phyloP scores from a whole-genome alignment of 768 basidiomycete genomes.

The Mycena chlorophos region DNA sequence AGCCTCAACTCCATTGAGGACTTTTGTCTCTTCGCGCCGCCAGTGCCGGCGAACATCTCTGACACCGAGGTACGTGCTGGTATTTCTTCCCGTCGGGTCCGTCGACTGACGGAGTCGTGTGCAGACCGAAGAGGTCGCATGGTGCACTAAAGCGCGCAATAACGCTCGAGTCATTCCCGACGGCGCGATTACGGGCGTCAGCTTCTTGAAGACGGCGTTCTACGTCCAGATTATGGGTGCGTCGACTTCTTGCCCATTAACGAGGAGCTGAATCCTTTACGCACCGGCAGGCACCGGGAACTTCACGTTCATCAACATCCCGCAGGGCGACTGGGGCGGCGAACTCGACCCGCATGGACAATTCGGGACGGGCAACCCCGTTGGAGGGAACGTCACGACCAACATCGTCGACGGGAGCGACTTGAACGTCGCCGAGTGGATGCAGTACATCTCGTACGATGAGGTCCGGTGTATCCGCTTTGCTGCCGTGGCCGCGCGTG shows the following conservation, averaged over 20 bases:
- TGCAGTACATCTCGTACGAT: conserved; percentile 33
- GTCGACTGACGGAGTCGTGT: not conserved
- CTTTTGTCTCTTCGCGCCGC: conserved; percentile 19
- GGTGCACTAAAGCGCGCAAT: conserved; percentile 17
- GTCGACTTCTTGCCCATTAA: not conserved
- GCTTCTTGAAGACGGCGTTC: conserved; percentile 42
- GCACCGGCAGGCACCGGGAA: conserved; percentile 34
- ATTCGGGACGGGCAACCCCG: conserved; percentile 40
- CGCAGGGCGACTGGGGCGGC: conserved; percentile 41
- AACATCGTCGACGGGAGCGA: conserved; percentile 37
- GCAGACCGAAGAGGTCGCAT: conserved; percentile 15
- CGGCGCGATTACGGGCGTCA: conserved; percentile 12
- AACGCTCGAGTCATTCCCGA: conserved; percentile 17
- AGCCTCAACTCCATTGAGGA: conserved; percentile 15
- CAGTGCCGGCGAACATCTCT: conserved; percentile 5
- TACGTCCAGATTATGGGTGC: conserved; percentile 42
- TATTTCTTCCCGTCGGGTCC: not conserved
- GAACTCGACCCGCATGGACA: conserved; percentile 49
- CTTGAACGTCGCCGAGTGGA: conserved; percentile 43
- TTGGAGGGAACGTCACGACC: conserved; percentile 48
- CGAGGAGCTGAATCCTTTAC: not conserved
- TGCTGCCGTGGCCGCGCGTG: not conserved
- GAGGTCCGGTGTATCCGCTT: too few relatives aligned
- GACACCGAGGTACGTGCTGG: conserved; percentile 7
- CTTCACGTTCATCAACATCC: conserved; percentile 43